A percentile compares a stretch with the other conserved stretches of the same genome.
phyloP scores from a whole-genome alignment of 257 asterid genomes.

The Solanum sparsipilum region DNA sequence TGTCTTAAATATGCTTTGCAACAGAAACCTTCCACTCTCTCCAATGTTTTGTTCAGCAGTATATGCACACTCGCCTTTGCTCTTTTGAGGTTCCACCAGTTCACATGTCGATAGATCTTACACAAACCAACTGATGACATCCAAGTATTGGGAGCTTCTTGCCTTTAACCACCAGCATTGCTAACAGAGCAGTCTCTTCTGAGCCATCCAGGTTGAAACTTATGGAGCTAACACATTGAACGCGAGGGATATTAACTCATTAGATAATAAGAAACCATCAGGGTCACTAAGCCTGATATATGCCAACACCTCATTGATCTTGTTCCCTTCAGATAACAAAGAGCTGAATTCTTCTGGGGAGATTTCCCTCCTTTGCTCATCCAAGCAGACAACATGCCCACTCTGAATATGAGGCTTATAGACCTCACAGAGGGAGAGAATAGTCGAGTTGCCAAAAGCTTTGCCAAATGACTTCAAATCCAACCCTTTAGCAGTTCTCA shows the following conservation, averaged over 20 bases:
- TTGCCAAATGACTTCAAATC: constrained; percentile 53
- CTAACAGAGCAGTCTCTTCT: neutral
- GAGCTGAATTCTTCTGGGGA: constrained; percentile 27
- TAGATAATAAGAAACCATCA: constrained; percentile 79
- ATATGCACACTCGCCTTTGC: neutral
- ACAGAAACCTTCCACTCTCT: neutral
- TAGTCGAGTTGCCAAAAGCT: constrained; percentile 46
- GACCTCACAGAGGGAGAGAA: constrained; percentile 49
- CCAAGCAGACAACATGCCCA: constrained; percentile 58
- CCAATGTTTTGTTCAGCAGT: too few species aligned
- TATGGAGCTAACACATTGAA: constrained; percentile 46
- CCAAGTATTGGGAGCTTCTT: neutral
- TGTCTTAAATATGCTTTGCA: neutral
- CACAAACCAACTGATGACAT: neutral
- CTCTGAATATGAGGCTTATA: constrained; percentile 46
- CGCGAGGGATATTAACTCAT: constrained; percentile 83
- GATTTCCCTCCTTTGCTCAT: constrained; percentile 35
- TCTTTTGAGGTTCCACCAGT: neutral
- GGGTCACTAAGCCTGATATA: constrained; percentile 80
- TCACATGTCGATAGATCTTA: neutral
- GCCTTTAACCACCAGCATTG: neutral
- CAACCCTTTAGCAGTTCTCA: constrained; percentile 71
- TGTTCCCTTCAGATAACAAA: constrained; percentile 8
- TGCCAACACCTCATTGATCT: constrained; percentile 22
- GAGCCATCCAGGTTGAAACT: neutral